phyloP scores from a whole-genome alignment of 495 filamentous ascomycete genomes.

The Cercophora samala region DNA sequence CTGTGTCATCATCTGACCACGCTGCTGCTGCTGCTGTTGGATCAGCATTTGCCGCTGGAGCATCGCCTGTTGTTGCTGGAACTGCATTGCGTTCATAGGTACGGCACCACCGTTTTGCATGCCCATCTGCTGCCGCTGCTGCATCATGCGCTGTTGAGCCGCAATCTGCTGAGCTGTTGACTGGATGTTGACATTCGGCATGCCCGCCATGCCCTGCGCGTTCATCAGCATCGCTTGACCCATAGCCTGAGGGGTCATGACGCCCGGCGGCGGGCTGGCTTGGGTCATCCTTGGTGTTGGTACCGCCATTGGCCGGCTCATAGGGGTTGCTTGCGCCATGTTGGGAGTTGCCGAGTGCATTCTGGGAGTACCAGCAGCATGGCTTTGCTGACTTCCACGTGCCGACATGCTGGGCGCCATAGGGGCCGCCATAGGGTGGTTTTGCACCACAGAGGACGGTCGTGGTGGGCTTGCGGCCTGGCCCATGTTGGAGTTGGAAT shows the following conservation, averaged over 20 bases:
- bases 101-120: conserved; percentile 37
- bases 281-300: conserved; percentile 70
- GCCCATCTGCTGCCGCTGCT: conserved; percentile 40
- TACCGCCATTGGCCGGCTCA: conserved; percentile 62
- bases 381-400: conserved; percentile 76
- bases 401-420: conserved; percentile 71
- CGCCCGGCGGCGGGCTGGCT: conserved; percentile 60
- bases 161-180: conserved; percentile 38
- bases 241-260: conserved; percentile 54
- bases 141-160: conserved; percentile 55
- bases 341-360: conserved; percentile 77
- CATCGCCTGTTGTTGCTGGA: conserved; percentile 33
- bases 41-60: conserved; percentile 35
- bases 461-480: conserved; percentile 63
- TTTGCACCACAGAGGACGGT: conserved; percentile 72
- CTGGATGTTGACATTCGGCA: conserved; percentile 26
- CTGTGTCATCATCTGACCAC: conserved; percentile 30
- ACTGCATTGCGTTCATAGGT: conserved; percentile 31
- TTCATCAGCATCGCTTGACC: conserved; percentile 50
- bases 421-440: conserved; percentile 59
- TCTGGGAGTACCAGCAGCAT: conserved; percentile 73
- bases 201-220: conserved; percentile 41
- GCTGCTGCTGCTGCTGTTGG: conserved; percentile 31
- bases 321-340: conserved; percentile 67
- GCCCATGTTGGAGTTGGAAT: conserved; percentile 74